Base-by-base conservation (phyloP, 441 rosid species). In the Eruca vesicaria region DNA sequence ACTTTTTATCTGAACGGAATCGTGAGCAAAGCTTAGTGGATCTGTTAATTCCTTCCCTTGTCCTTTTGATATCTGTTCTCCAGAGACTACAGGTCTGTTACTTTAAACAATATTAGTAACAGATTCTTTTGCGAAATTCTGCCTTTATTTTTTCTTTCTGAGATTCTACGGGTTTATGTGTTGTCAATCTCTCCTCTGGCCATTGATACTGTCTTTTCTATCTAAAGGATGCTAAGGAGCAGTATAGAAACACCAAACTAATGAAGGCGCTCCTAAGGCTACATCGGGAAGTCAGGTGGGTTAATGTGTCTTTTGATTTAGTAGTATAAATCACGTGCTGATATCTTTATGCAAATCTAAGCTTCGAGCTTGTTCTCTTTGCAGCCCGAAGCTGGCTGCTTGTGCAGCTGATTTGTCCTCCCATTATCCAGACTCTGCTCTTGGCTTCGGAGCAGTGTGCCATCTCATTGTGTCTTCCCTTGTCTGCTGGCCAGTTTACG, bases 341-440 rank as follows among this genome's bases (percentile, higher is more conserved):
- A 59, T 57, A 68, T 58, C 38, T 32, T 28, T 67, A 73, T 66
- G 73, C 45, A 62, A 53, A 10, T 66, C 62, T 63, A 61, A 71
- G 33, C 57, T 55, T 59, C 71, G 21, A 57, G 66, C 66, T 68
- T 65, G 62, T 55, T 66, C 62, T 77, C 57, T 59, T 78, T 86
- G 89, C 92, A 96, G 99, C 83, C 97, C 98, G 20, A 96, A 92
- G 83, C 85, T 96, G 70, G 98, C 98, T 70, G 97, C 96, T 53
- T 90, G 96, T 82, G 95, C 98, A 45, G 97, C 96, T 19, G 99
- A 96, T 74, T 77, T 96, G 31, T 89, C 99, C 64, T 87, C 95
- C 50, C 84, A 94, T 59, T 93, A 87, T 80, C 98, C 99, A 33
- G 91, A 83, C 72, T 88, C 90, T 81, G 98, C 97, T 23, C 98